Evolutionary conservation across 108 stramenopile genomes (phyloP).

Genomic region (Craspedostauros australis): DNA sequence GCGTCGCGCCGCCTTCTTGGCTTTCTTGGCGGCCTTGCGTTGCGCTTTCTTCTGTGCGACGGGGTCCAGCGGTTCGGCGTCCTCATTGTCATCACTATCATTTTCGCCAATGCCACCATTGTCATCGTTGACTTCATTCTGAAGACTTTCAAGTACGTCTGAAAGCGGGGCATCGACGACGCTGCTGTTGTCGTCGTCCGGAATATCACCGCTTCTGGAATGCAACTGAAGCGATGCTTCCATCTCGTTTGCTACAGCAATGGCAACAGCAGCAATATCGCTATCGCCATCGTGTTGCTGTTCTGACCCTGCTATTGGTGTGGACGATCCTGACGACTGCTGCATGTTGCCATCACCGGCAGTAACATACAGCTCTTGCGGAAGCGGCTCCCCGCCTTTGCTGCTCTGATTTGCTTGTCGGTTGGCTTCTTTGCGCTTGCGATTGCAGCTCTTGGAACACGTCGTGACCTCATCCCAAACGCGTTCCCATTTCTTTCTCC

Average conservation of each 20-base stretch:
- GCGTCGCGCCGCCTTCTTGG: conserved; percentile 53
- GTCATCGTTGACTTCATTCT: background rate
- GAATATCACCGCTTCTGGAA: background rate
- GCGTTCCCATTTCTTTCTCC: conserved; percentile 88
- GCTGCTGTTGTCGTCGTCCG: background rate
- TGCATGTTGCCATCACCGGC: too few relatives aligned
- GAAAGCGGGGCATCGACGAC: too few relatives aligned
- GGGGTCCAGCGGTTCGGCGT: conserved; percentile 1
- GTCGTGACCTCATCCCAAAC: conserved; percentile 82
- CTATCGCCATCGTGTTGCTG: too few relatives aligned
- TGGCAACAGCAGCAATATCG: too few relatives aligned
- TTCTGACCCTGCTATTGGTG: too few relatives aligned
- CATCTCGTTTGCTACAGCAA: background rate
- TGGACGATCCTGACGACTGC: too few relatives aligned
- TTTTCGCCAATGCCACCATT: background rate
- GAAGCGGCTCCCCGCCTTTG: too few relatives aligned
- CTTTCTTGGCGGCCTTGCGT: conserved; percentile 61
- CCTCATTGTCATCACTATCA: conserved; percentile 3
- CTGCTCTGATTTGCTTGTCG: background rate
- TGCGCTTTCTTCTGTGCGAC: conserved; percentile 16
- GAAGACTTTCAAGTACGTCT: too few relatives aligned
- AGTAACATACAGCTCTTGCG: too few relatives aligned
- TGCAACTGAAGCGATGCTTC: background rate
- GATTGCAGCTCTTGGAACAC: conserved; percentile 69
- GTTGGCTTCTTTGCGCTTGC: conserved; percentile 15